Percentiles rank a stretch among this genome's conserved stretches.
phyloP scores from a whole-genome alignment of 169 alveolate species.

The Theileria parva region DNA sequence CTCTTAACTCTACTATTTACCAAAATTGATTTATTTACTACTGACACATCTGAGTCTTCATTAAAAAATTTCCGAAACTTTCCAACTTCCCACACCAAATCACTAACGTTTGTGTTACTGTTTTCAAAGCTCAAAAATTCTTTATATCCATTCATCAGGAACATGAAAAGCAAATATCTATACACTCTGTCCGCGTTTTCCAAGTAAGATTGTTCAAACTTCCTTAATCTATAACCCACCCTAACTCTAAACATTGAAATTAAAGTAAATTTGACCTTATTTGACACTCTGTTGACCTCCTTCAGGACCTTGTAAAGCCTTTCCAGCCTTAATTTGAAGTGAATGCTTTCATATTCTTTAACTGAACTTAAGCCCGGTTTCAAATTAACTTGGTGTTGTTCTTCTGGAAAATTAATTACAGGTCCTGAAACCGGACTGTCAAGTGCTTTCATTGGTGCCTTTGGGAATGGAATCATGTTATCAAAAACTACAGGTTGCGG shows the following conservation, averaged over 20 bases:
- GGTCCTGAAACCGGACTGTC: neutral
- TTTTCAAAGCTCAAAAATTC: slow-evolving; percentile 15
- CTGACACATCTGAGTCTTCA: neutral
- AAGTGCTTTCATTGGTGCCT: neutral
- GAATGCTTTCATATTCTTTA: neutral
- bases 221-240: slow-evolving; percentile 30
- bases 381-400: neutral
- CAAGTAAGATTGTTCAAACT: slow-evolving; percentile 27
- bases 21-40: neutral
- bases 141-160: slow-evolving; percentile 32
- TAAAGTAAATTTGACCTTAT: slow-evolving; percentile 26
- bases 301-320: slow-evolving; percentile 12
- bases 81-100: slow-evolving; percentile 2
- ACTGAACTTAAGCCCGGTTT: neutral
- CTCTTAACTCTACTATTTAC: neutral
- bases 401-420: neutral
- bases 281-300: slow-evolving; percentile 5
- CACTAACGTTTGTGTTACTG: neutral
- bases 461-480: neutral
- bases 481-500: neutral
- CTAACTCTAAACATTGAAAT: slow-evolving; percentile 57
- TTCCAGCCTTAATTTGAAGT: slow-evolving; percentile 2
- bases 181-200: slow-evolving; percentile 42
- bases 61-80: neutral
- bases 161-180: slow-evolving; percentile 33